Base-by-base conservation (phyloP, 1,284 basidiomycete genomes). In the Pulveroboletus sp. region DNA sequence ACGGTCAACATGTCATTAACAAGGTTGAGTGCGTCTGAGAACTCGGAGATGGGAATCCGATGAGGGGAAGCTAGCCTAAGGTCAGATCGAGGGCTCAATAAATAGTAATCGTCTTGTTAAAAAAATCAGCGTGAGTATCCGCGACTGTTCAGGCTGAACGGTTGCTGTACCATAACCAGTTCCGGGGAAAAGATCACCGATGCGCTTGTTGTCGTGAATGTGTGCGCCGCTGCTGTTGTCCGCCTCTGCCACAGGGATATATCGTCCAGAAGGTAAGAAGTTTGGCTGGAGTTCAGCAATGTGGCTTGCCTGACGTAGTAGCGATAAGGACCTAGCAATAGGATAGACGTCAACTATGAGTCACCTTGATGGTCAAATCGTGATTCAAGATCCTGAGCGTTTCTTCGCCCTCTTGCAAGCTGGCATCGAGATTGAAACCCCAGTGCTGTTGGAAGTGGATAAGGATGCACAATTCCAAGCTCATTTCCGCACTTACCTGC, bases 351-450 rank as follows among this genome's bases (percentile, higher is more conserved):
- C 20, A n/a, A 35, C 26, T 17, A 4, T 2, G 44, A 39, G 59
- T 26, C 56, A 82, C 86, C 74, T 83, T 82, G 65, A 90, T 82
- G 6, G 75, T 78, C 33, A 90, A 70, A 29, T 70, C 75, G 64
- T 89, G 87, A 31, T 80, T 75, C 65, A 82, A 80, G 43, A 90
- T 78, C 28, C 75, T 76, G 31, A 81, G 70, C 14, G 73, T 68
- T n/a, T 79, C 74, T 46, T 75, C 72, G 4, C 64, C 67, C 10
- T 74, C 68, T 46, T 77, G 68, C 35, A 87, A 72, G 60, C 86
- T 88, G 2, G 85, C 87, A 44, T 88, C 84, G 14, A 91, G 80
- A 65, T 91, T 90, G 77, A 90, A 91, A 31, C 88, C 89, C 87
- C 87, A 90, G 67, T 90, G 88, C 85, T 89, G 40, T 55, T 5